Evolutionary conservation across 2,329 filamentous ascomycete species (phyloP), one percentile per base, ranked within the genome.

Genomic region (Fusarium sp.): DNA sequence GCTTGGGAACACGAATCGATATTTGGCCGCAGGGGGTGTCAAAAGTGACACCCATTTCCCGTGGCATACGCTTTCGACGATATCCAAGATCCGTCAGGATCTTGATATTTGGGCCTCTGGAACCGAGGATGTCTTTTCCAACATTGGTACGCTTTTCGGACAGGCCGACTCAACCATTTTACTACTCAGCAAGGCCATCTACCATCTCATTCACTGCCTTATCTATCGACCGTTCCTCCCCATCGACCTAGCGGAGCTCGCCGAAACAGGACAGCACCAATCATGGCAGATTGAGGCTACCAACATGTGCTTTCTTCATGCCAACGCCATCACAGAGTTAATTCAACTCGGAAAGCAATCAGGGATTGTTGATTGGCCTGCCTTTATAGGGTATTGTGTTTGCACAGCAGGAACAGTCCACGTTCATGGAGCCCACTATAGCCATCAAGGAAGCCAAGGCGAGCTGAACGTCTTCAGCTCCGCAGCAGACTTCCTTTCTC

Each of bases 231-330:
- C 93, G 0, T 97, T 97, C 77, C 82, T 97, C 8, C 93, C 93
- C 1, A 91, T 97, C 64, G 91, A 96, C 76, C 83, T 96, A 5
- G 87, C 90, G 23, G 93, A 96, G 76, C 85, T 97, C 9, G 88
- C 91, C 14, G 91, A 91, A 15, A 90, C 87, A 1, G 91, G 91
- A 2, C 93, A 96, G 73, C 92, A 96, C 70, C 93, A 96, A 75
- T 94, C 92, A 27, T 97, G 93, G 93, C 93, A 96, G 75, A 95
- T 96, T 46, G 92, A 96, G 76, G 92, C 93, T 0, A 96, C 93
- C 0, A 95, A 96, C 72, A 85, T 95, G 75, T 96, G 93, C 77
- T 96, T 88, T 76, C 81, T 94, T 18, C 93, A 97, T 69, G 93
- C 93, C 8, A 97, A 96, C 73, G 92, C 93, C 7, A 94, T 96